phyloP scores from a whole-genome alignment of 2,329 filamentous ascomycete genomes.

The Xylariomycetidae sp. region DNA sequence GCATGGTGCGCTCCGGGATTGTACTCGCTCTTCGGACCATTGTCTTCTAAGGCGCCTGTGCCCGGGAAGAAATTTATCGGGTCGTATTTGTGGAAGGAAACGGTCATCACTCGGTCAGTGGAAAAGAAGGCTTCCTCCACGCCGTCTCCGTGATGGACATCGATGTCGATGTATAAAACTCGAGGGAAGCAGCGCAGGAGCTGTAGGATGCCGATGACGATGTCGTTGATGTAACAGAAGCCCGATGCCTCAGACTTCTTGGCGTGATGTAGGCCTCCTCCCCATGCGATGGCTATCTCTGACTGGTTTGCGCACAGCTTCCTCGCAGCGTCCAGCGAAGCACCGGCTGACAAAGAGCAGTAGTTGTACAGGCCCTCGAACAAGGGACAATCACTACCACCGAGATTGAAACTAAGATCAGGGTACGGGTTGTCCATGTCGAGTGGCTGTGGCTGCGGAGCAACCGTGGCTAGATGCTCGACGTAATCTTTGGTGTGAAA shows the following conservation, averaged over 20 bases:
- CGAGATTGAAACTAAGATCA: conserved; percentile 74
- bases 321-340: conserved; percentile 82
- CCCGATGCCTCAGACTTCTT: conserved; percentile 91
- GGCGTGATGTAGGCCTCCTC: conserved; percentile 90
- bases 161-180: conserved; percentile 96
- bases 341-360: conserved; percentile 87
- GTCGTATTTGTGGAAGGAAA: conserved; percentile 96
- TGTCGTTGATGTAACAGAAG: conserved; percentile 99
- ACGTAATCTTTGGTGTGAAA: conserved; percentile 91
- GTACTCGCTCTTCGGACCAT: conserved; percentile 72
- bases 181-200: conserved; percentile 78
- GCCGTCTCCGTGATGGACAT: conserved; percentile 89
- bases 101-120: conserved; percentile 86
- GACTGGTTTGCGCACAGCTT: conserved; percentile 82
- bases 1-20: conserved; percentile 87
- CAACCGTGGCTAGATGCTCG: conserved; percentile 72
- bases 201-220: conserved; percentile 87
- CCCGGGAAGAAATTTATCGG: conserved; percentile 79
- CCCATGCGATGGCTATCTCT: conserved; percentile 97
- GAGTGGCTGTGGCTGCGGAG: conserved; percentile 56
- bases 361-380: conserved; percentile 96
- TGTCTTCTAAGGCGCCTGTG: conserved; percentile 80
- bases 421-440: conserved; percentile 61
- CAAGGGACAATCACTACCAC: conserved; percentile 87
- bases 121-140: conserved; percentile 93